Evolutionary conservation across 2,329 filamentous ascomycete species (phyloP).

Genomic region (Alternaria gansuensis): DNA sequence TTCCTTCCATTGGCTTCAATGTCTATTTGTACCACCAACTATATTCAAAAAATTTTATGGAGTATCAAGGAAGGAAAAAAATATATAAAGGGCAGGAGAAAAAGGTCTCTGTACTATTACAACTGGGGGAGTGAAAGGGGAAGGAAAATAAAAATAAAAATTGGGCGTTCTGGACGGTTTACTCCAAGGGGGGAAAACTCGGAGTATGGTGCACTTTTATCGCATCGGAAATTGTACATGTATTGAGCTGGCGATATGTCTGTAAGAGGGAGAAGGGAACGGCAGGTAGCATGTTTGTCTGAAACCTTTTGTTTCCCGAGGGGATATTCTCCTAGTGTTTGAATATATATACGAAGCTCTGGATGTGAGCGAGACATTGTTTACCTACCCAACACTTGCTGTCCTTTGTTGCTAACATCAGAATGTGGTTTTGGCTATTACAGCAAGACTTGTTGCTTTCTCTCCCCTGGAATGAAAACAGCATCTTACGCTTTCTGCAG

Average conservation of each 20-base stretch:
- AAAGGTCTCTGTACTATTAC: not conserved
- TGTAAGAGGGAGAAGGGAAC: fast-evolving
- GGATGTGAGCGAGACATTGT: not conserved
- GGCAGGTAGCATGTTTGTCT: not conserved
- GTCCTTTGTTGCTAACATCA: too few species aligned
- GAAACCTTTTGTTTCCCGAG: not conserved
- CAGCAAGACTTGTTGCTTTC: not conserved
- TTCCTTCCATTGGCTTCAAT: not conserved
- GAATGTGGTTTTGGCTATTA: not conserved
- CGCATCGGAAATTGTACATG: not conserved
- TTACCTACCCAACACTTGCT: too few species aligned
- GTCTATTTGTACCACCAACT: not conserved
- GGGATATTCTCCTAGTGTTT: too few species aligned
- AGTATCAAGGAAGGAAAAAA: not conserved
- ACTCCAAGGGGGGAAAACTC: not conserved
- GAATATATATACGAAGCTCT: not conserved
- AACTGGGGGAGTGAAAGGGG: not conserved
- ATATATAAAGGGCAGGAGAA: not conserved
- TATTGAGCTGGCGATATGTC: not conserved
- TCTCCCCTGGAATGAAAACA: not conserved
- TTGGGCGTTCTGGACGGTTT: not conserved
- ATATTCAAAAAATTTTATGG: not conserved
- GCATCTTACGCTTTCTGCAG: constrained; percentile 25
- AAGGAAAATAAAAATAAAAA: too few species aligned
- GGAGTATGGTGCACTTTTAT: not conserved